Evolutionary conservation across 2,329 filamentous ascomycete species (phyloP).

Genomic region (Pseudogymnoascus sp.): DNA sequence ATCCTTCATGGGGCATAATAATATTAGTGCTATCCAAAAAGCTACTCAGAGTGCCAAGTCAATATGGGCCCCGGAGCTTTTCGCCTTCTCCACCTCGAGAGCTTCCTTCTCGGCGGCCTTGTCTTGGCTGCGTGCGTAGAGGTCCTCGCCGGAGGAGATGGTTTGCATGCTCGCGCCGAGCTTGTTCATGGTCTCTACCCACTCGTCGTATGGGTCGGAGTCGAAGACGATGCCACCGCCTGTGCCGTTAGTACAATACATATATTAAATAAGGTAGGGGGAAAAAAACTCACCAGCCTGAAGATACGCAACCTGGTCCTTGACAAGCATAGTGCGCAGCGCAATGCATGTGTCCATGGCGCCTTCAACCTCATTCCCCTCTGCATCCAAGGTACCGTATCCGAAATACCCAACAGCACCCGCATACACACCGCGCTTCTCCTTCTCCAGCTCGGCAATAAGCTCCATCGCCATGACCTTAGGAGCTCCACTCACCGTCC

Average conservation of each 20-base stretch:
- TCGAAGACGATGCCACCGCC: constrained; percentile 91
- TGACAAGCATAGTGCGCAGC: constrained; percentile 82
- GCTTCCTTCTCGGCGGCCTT: constrained; percentile 3
- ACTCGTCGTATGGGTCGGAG: constrained; percentile 84
- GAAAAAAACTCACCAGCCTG: constrained; percentile 51
- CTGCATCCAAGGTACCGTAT: constrained; percentile 61
- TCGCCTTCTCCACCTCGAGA: constrained; percentile 1
- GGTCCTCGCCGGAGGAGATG: constrained; percentile 73
- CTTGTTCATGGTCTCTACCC: constrained; percentile 96
- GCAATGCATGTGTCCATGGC: constrained; percentile 83
- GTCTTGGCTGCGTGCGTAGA: constrained; percentile 16
- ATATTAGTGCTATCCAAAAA: neutral
- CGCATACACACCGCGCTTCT: constrained; percentile 93
- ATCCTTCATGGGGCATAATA: neutral
- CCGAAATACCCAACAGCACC: constrained; percentile 97
- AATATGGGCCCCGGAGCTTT: constrained; percentile 16
- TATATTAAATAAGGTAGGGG: neutral
- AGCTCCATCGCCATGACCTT: constrained; percentile 97
- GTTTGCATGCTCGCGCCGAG: constrained; percentile 81
- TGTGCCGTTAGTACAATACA: constrained; percentile 22
- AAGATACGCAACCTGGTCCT: constrained; percentile 83
- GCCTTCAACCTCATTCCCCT: constrained; percentile 59
- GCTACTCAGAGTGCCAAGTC: constrained; percentile 16
- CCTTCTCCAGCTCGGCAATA: constrained; percentile 85
- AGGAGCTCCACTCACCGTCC: constrained; percentile 88